Base-by-base conservation (phyloP, 768 basidiomycete species). In the Mycena alexandri region DNA sequence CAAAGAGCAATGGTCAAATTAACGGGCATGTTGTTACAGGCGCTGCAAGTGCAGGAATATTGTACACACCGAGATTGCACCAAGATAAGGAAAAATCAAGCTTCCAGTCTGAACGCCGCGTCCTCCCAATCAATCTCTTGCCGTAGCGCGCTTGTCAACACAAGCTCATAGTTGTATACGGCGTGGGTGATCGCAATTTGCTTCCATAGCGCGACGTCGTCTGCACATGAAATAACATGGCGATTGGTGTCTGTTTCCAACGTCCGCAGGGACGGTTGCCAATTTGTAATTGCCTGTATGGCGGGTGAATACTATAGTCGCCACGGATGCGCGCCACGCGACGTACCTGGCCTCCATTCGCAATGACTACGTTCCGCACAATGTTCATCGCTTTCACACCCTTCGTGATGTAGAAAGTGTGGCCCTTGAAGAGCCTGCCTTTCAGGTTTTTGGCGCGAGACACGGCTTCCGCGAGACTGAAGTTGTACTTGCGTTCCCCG, bases 361-460 rank as follows among this genome's bases (percentile, higher is more conserved):
- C 89, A 5, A 79, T 78, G 5, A 95, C 82, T 6, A 96, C 88
- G 51, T 87, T 88, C 79, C 87, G 89, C 58, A 95, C 76, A 33
- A 93, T 74, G 70, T 86, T 86, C 41, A 77, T 73, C 44, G 90
- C 87, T 0, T 41, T 29, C 14, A 90, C 89, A 63, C 85, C 87
- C 0, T 85, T 83, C 0, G 93, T 95, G 52, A 95, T 77, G 71
- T 93, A 95, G 77, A 96, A 94, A 0, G 82, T 86, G 75, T 86
- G 85, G 17, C 85, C 86, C 5, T 82, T 79, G 66, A 96, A 88
- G 1, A 95, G 75, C 64, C 82, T 87, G 10, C 87, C 87, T 14
- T 81, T 75, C 19, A 79, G 76, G 22, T 79, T 74, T 73, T 84
- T 85, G 0, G 94, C 91, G 4, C 89, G 83, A 12, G 75, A 74